phyloP scores from a whole-genome alignment of 129 eudicot species.

The Gnaphalium uliginosum region DNA sequence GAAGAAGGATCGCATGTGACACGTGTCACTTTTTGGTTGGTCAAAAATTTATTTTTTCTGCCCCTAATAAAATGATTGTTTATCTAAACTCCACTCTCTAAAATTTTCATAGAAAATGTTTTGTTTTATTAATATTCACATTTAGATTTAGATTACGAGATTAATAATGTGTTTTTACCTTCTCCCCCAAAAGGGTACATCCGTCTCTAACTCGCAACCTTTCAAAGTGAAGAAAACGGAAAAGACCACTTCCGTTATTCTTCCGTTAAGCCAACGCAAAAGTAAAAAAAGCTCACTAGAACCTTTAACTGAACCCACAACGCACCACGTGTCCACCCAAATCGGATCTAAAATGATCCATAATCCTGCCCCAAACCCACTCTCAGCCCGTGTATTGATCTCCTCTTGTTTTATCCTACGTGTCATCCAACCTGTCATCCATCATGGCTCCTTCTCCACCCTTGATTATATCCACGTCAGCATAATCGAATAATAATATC shows the following conservation, averaged over 20 bases:
- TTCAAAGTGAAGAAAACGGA: neutral
- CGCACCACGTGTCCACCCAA: conserved; percentile 48
- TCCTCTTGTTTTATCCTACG: conserved; percentile 29
- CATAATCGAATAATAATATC: conserved; percentile 34
- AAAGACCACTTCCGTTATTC: conserved; percentile 10
- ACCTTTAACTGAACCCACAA: conserved; percentile 42
- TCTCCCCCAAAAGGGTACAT: neutral
- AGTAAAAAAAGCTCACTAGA: neutral
- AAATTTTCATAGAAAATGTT: too few relatives aligned
- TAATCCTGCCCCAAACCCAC: conserved; percentile 41
- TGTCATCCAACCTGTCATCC: conserved; percentile 45
- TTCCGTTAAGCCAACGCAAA: neutral
- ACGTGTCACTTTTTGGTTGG: too few relatives aligned
- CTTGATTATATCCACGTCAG: conserved; percentile 43
- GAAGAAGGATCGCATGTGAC: too few relatives aligned
- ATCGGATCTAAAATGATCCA: conserved; percentile 52
- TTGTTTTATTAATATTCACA: too few relatives aligned
- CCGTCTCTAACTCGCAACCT: neutral
- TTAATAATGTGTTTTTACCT: neutral
- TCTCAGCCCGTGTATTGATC: conserved; percentile 48
- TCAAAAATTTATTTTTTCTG: too few relatives aligned
- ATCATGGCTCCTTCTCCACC: conserved; percentile 29
- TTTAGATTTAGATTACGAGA: too few relatives aligned
- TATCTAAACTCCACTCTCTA: too few relatives aligned
- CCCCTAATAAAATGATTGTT: too few relatives aligned